Conservation (phyloP, 2,329 filamentous ascomycete genomes). For the Penicillium freii region DNA sequence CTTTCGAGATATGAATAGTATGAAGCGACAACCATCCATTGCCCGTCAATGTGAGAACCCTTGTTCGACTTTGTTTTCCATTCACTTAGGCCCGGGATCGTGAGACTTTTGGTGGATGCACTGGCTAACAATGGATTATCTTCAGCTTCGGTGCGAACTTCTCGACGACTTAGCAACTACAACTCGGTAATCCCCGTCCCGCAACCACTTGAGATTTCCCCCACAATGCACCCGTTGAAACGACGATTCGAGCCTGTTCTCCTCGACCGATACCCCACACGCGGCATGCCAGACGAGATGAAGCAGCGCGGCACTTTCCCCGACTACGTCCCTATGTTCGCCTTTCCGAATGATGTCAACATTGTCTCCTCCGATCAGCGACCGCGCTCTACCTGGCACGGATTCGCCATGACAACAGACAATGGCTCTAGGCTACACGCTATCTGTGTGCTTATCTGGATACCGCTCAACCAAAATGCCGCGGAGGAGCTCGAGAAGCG, state of each 20-base stretch:
- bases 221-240: conserved; percentile 93
- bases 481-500: conserved; percentile 71
- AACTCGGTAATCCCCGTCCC: conserved; percentile 96
- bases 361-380: conserved; percentile 94
- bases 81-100: not conserved
- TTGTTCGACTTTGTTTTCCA: not conserved
- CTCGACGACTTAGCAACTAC: conserved; percentile 90
- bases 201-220: conserved; percentile 82
- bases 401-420: conserved; percentile 94
- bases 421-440: conserved; percentile 91
- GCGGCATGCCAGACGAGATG: conserved; percentile 74
- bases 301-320: conserved; percentile 82
- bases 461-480: conserved; percentile 74
- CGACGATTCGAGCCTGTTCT: conserved; percentile 94
- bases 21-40: conserved; percentile 78
- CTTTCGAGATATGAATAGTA: conserved; percentile 90
- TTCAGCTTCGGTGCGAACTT: conserved; percentile 69
- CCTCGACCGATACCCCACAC: conserved; percentile 87
- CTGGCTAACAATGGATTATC: not conserved
- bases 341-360: conserved; percentile 96
- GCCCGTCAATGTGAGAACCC: conserved; percentile 66
- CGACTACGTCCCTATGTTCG: conserved; percentile 98
- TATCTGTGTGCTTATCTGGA: conserved; percentile 89
- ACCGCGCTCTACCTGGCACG: conserved; percentile 96
- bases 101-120: not conserved